These are phyloP conservation scores for Glycine latifolia DNA, from an alignment of 306 rosid genomes.

Conservation along the genomic window DNA sequence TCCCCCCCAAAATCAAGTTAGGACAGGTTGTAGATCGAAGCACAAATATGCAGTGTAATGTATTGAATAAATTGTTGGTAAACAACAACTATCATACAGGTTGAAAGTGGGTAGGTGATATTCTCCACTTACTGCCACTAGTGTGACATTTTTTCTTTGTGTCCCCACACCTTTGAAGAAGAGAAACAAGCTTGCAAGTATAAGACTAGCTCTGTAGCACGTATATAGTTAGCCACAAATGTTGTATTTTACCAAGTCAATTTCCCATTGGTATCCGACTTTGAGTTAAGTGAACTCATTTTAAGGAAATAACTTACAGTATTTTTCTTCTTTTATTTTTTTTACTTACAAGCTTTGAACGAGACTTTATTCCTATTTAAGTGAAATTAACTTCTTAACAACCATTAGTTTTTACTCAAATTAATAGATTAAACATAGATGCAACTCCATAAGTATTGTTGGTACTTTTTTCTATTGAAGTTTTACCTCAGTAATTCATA, in stretches of 20 bases:
- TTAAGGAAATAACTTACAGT: not conserved
- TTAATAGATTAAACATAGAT: not conserved
- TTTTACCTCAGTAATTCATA: too few species aligned
- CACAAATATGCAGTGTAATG: conserved; percentile 13
- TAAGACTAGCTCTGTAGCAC: conserved; percentile 24
- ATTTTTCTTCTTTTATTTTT: not conserved
- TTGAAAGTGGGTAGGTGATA: conserved; percentile 56
- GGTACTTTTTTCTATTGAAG: too few species aligned
- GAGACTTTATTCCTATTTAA: not conserved
- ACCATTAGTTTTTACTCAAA: not conserved
- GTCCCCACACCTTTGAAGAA: conserved; percentile 51
- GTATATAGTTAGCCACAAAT: conserved; percentile 34
- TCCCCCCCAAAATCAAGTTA: conserved; percentile 7
- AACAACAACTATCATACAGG: conserved; percentile 46
- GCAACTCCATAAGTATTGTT: too few species aligned
- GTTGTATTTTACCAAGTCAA: conserved; percentile 18
- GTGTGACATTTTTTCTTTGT: conserved; percentile 55
- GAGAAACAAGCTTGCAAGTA: conserved; percentile 43
- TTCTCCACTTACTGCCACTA: conserved; percentile 55
- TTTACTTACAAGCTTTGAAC: not conserved
- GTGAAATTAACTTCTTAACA: not conserved
- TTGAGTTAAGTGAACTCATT: not conserved
- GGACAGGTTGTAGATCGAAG: conserved; percentile 43
- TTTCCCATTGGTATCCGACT: not conserved
- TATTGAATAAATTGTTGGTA: conserved; percentile 49